Percentiles rank a stretch among this genome's conserved stretches.
Evolutionary conservation across 1,284 basidiomycete species (phyloP).

Genomic region (Sanghuangporus sanghuang): DNA sequence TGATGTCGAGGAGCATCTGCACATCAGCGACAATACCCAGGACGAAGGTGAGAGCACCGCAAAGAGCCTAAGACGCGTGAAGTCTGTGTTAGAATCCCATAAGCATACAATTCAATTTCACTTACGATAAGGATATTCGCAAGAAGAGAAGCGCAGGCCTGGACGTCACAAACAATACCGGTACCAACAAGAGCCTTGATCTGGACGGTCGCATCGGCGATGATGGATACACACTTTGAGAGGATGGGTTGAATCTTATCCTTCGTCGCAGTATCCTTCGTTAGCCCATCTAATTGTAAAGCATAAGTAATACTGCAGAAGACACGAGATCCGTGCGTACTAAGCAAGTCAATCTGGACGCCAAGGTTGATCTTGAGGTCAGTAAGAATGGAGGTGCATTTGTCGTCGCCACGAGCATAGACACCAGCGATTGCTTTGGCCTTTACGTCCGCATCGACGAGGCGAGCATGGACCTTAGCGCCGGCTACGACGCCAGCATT

Average conservation of each 20-base stretch:
- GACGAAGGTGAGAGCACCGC: neutral
- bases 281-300: neutral
- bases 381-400: neutral
- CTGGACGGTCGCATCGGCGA: neutral
- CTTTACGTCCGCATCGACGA: neutral
- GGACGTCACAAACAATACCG: neutral
- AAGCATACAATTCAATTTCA: neutral
- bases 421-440: neutral
- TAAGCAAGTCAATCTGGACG: neutral
- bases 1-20: constrained; percentile 2
- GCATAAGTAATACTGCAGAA: neutral
- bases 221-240: neutral
- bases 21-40: neutral
- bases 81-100: neutral
- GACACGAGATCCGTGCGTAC: neutral
- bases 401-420: neutral
- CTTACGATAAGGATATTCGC: constrained; percentile 6
- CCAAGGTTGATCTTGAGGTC: constrained; percentile 3
- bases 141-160: neutral
- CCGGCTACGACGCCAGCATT: neutral
- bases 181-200: constrained; percentile 4
- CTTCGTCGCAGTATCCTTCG: neutral
- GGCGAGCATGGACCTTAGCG: neutral
- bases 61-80: neutral
- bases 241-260: neutral